phyloP scores from a whole-genome alignment of 202 grass and related monocot genomes.

The Saccharum hybrid region DNA sequence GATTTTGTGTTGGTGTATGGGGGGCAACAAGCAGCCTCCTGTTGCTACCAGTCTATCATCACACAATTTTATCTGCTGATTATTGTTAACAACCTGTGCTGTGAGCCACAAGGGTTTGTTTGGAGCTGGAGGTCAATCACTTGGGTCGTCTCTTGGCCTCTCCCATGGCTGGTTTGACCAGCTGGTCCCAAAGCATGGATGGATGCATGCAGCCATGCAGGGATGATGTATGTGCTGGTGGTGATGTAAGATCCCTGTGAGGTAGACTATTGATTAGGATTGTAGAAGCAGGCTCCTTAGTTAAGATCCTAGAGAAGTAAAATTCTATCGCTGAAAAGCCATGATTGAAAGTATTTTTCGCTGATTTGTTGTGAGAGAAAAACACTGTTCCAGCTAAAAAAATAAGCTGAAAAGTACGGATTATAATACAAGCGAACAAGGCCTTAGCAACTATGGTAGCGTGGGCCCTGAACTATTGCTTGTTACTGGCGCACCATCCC shows the following conservation, averaged over 20 bases:
- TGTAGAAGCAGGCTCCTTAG: background rate
- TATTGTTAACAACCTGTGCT: background rate
- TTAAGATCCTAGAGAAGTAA: background rate
- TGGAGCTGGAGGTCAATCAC: slow-evolving; percentile 31
- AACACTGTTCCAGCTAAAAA: too few relatives aligned
- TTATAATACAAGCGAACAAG: too few relatives aligned
- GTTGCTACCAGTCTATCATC: background rate
- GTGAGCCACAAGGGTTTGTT: slow-evolving; percentile 33
- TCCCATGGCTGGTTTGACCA: background rate
- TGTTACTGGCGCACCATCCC: slow-evolving; percentile 4
- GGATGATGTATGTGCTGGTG: background rate
- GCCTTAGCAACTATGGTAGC: background rate
- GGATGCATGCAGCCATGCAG: background rate
- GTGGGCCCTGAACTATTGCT: background rate
- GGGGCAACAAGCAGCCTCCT: background rate
- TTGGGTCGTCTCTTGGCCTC: background rate
- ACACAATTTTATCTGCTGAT: slow-evolving; percentile 27
- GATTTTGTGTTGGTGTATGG: slow-evolving; percentile 22
- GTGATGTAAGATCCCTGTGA: background rate
- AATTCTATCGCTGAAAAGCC: too few relatives aligned
- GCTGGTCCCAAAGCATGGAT: background rate
- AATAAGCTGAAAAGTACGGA: too few relatives aligned
- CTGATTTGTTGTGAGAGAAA: too few relatives aligned
- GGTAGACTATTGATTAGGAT: background rate
- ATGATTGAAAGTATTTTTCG: too few relatives aligned